Percentiles rank a stretch among this genome's conserved stretches.
phyloP scores from a whole-genome alignment of 768 basidiomycete genomes.

The Boletus vermiculosoides region DNA sequence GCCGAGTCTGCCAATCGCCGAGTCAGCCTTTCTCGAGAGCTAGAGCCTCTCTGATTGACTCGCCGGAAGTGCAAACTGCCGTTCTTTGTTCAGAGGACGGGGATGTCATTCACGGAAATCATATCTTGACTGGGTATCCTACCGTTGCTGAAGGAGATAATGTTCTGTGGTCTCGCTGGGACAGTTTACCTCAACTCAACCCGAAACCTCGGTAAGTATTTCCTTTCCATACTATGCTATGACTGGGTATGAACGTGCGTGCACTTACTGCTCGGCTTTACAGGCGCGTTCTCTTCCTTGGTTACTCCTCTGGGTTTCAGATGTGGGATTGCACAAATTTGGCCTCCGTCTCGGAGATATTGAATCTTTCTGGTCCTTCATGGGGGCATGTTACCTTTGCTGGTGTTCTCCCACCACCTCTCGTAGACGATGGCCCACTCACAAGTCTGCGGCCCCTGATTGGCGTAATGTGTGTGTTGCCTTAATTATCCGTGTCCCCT shows the following conservation, averaged over 20 bases:
- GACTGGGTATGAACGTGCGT: neutral
- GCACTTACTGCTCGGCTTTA: neutral
- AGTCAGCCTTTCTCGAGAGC: slow-evolving; percentile 8
- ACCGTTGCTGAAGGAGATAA: slow-evolving; percentile 31
- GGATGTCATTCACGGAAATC: slow-evolving; percentile 14
- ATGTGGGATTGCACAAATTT: slow-evolving; percentile 63
- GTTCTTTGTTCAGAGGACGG: slow-evolving; percentile 25
- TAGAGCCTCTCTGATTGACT: slow-evolving; percentile 7
- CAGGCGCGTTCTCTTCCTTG: slow-evolving; percentile 52
- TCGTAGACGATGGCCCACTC: slow-evolving; percentile 29
- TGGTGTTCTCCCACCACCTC: slow-evolving; percentile 39
- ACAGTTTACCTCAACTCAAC: slow-evolving; percentile 20
- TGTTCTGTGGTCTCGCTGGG: slow-evolving; percentile 37
- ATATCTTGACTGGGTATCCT: slow-evolving; percentile 27
- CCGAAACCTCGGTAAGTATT: slow-evolving; percentile 20
- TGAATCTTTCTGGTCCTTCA: slow-evolving; percentile 44
- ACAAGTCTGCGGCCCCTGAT: slow-evolving; percentile 34
- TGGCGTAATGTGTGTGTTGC: slow-evolving; percentile 36
- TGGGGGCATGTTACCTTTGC: slow-evolving; percentile 41
- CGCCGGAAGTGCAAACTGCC: slow-evolving; percentile 13
- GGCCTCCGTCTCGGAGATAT: slow-evolving; percentile 47
- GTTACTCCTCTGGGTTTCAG: slow-evolving; percentile 52
- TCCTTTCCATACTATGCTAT: neutral
- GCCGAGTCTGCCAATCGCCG: slow-evolving; percentile 8
- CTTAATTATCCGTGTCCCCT: neutral